Evolutionary conservation across 1,284 basidiomycete species (phyloP).

Genomic region (Fomitopsis pinicola): DNA sequence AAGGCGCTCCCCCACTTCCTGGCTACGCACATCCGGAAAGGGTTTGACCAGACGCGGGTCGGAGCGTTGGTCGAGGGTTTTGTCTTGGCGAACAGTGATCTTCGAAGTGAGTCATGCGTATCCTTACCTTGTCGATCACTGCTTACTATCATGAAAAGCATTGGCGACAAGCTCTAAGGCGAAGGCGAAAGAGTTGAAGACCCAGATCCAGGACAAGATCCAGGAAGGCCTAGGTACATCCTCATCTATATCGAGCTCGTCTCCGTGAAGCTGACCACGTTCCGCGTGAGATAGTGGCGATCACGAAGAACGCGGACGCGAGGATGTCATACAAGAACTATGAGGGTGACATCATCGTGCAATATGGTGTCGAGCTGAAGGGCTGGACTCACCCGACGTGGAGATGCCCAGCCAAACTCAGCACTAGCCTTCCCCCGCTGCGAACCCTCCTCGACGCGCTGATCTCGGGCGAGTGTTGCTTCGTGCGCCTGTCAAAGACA

Average conservation of each 20-base stretch:
- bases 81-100: too few species aligned
- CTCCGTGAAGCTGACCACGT: too few species aligned
- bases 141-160: too few species aligned
- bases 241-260: too few species aligned
- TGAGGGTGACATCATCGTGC: constrained; percentile 1
- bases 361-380: constrained; percentile 2
- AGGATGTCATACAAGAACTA: constrained; percentile 5
- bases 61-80: too few species aligned
- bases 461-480: background rate
- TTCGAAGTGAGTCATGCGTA: too few species aligned
- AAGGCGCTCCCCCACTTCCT: too few species aligned
- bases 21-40: too few species aligned
- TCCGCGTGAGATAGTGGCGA: background rate
- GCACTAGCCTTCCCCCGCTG: background rate
- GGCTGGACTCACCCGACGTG: constrained; percentile 5
- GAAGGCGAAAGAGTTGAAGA: background rate
- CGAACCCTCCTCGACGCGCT: background rate
- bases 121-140: too few species aligned
- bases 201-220: background rate
- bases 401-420: background rate
- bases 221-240: background rate
- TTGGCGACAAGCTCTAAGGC: too few species aligned
- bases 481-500: background rate
- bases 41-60: too few species aligned
- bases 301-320: constrained; percentile 3